Evolutionary conservation across 2,329 filamentous ascomycete genomes (phyloP).

Genomic region (Venturia pyrina): DNA sequence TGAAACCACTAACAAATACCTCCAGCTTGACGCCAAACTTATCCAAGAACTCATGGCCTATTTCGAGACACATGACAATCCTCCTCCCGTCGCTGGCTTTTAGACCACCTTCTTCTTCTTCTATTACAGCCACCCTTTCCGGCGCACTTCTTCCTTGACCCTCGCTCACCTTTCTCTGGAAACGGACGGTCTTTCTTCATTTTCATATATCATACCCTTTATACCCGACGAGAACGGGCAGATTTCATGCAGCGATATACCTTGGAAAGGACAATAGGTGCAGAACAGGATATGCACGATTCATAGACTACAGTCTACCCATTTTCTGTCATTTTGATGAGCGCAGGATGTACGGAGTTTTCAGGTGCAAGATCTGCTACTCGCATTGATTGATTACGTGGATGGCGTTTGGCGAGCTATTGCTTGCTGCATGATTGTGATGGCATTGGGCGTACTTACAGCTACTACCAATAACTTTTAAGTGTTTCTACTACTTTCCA

Average conservation of each 20-base stretch:
- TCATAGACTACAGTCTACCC: neutral
- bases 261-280: neutral
- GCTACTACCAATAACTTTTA: neutral
- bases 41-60: conserved; percentile 14
- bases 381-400: neutral
- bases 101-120: neutral
- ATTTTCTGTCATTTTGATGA: neutral
- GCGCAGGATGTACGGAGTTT: neutral
- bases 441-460: neutral
- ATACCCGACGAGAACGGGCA: neutral
- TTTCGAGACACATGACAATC: conserved; percentile 14
- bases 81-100: conserved; percentile 13
- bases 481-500: neutral
- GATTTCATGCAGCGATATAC: neutral
- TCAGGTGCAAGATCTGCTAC: neutral
- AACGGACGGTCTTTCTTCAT: neutral
- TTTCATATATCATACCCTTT: neutral
- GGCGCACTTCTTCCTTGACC: neutral
- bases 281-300: neutral
- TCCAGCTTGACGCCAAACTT: conserved; percentile 13
- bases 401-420: neutral
- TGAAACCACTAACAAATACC: neutral
- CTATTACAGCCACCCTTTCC: neutral
- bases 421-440: neutral
- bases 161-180: neutral